phyloP scores from a whole-genome alignment of 2,329 filamentous ascomycete species.

The Sphaerulina musiva region DNA sequence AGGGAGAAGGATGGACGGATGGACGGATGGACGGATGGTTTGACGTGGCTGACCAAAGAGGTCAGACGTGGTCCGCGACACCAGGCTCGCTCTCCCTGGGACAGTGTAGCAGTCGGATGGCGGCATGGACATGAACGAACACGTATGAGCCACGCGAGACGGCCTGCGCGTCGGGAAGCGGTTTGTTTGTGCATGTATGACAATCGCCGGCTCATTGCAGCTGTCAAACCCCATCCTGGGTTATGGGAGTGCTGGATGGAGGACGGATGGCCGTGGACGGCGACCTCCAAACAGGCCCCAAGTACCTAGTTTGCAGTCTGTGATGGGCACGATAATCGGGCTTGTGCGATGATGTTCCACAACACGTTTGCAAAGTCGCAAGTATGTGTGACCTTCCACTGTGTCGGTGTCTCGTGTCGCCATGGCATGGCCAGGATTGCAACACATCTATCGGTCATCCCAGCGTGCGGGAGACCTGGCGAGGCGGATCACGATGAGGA shows the following conservation, averaged over 20 bases:
- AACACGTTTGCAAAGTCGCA: slow-evolving; percentile 27
- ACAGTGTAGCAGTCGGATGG: too few species aligned
- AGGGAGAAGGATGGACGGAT: too few species aligned
- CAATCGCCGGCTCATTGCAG: too few species aligned
- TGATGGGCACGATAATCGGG: slow-evolving; percentile 20
- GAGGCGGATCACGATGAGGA: slow-evolving; percentile 10
- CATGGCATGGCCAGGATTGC: slow-evolving; percentile 23
- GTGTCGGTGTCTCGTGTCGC: slow-evolving; percentile 22
- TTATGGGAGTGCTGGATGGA: slow-evolving; percentile 6
- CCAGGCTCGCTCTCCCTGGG: too few species aligned
- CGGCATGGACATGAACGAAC: too few species aligned
- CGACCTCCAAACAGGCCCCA: slow-evolving; percentile 10
- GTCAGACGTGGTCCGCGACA: too few species aligned
- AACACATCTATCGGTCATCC: slow-evolving; percentile 7
- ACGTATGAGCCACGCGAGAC: too few species aligned
- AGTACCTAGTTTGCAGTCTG: slow-evolving; percentile 9
- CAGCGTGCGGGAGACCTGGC: background rate
- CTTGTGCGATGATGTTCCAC: slow-evolving; percentile 21
- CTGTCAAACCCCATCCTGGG: background rate
- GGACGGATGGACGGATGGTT: too few species aligned
- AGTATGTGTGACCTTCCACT: slow-evolving; percentile 25
- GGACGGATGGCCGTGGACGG: background rate
- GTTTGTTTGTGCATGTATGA: too few species aligned
- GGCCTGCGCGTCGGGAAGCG: too few species aligned
- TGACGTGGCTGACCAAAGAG: too few species aligned